Base-by-base conservation (phyloP, 1,284 basidiomycete species). In the Naganishia cerealis region DNA sequence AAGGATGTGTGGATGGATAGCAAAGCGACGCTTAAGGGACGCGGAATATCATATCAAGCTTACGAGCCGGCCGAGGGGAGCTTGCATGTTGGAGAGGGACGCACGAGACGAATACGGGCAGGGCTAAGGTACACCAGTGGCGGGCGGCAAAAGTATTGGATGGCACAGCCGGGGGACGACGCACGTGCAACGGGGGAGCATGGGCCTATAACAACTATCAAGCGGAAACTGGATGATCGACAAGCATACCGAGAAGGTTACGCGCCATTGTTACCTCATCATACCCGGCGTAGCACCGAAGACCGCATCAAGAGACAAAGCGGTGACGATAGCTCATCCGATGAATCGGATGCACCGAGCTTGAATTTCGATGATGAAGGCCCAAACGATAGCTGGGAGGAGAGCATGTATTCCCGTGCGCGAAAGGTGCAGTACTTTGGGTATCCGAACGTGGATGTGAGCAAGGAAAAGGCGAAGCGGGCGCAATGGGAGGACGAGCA, bases 1-100 rank as follows among this genome's bases (percentile, higher is more conserved):
- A 87, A 87, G 71, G 96, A 99, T 76, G 90, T 99, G 40, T 82
- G 91, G 66, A 88, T 91, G 74, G 95, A 99, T 79, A 86, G 86
- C 15, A 88, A 90, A 71, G 83, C 87, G 15, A 99, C 95, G 0
- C 82, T 97, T 10, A 84, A 86, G 18, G 95, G 95, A 1, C 86
- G 90, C 72, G 92, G 93, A 1, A 94, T 98, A 84, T 91, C 91
- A 59, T 99, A 99, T 80, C 88, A 93, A 67, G 90, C 90, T 46
- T 98, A 95, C 76, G 95, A 99, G 76, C 94, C 95, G 0, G 91
- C 90, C 46, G 93, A 97, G 77, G 94, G 94, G 0, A 87, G 87
- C 57, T 88, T 98, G 74, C 95, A 99, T 75, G 71, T 91, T 71
- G 92, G 93, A 21, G 83, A 85, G 2, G 92, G 90, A 0, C 83